Evolutionary conservation across 1,284 basidiomycete genomes (phyloP).

Genomic region (Sporisorium reilianum): DNA sequence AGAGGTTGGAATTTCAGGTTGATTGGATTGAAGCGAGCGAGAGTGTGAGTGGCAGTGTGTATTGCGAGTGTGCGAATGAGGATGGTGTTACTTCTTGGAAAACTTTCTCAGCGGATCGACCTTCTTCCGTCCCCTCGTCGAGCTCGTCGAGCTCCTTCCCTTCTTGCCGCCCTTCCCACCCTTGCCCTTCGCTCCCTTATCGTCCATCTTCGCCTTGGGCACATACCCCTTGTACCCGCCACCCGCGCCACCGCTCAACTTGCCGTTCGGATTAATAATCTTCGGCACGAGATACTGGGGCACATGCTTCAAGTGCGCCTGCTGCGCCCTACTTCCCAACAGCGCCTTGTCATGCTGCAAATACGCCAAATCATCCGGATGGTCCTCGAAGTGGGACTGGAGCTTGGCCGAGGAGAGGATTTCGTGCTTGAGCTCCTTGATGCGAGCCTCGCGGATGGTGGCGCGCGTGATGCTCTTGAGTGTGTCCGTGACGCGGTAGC

Average conservation of each 20-base stretch:
- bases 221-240: slow-evolving; percentile 32
- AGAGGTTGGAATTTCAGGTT: background rate
- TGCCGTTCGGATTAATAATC: slow-evolving; percentile 72
- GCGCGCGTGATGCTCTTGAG: slow-evolving; percentile 86
- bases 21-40: background rate
- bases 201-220: slow-evolving; percentile 30
- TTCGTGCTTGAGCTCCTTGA: slow-evolving; percentile 94
- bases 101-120: slow-evolving; percentile 59
- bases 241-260: slow-evolving; percentile 3
- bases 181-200: slow-evolving; percentile 14
- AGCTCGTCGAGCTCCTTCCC: background rate
- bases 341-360: slow-evolving; percentile 94
- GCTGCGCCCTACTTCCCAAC: slow-evolving; percentile 84
- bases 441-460: slow-evolving; percentile 87
- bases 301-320: slow-evolving; percentile 89
- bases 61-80: background rate
- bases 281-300: slow-evolving; percentile 92
- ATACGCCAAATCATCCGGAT: slow-evolving; percentile 92
- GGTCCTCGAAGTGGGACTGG: slow-evolving; percentile 97
- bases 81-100: slow-evolving; percentile 38
- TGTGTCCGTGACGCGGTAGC: slow-evolving; percentile 98
- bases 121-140: slow-evolving; percentile 37
- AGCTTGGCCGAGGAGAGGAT: slow-evolving; percentile 94
- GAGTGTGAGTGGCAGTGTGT: background rate
- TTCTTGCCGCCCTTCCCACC: slow-evolving; percentile 19